These are phyloP conservation scores for Neofusicoccum sp. DNA, from an alignment of 2,329 filamentous ascomycete species.

Conservation along the genomic window DNA sequence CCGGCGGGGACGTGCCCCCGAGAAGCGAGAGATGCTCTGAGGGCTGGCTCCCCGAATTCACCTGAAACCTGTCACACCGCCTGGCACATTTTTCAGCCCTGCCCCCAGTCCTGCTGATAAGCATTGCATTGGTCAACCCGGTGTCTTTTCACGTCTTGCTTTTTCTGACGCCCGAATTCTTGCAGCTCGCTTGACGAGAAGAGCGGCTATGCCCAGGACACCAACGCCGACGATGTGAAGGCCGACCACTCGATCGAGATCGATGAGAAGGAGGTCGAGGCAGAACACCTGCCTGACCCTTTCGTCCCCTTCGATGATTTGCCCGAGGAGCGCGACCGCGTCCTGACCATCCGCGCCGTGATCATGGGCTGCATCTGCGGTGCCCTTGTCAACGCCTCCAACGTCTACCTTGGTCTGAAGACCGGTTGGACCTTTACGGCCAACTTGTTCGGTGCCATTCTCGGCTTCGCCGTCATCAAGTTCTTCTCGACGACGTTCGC, in stretches of 20 bases:
- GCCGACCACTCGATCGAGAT: slow-evolving; percentile 23
- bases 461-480: slow-evolving; percentile 60
- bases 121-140: slow-evolving; percentile 31
- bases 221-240: slow-evolving; percentile 27
- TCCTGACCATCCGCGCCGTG: slow-evolving; percentile 57
- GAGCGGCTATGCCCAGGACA: slow-evolving; percentile 30
- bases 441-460: slow-evolving; percentile 46
- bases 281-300: slow-evolving; percentile 34
- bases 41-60: not conserved
- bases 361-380: slow-evolving; percentile 56
- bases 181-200: slow-evolving; percentile 29
- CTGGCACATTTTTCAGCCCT: not conserved
- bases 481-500: slow-evolving; percentile 51
- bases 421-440: slow-evolving; percentile 47
- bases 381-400: slow-evolving; percentile 61
- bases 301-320: slow-evolving; percentile 45
- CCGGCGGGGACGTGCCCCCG: too few species aligned
- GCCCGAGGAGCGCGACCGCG: slow-evolving; percentile 46
- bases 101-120: slow-evolving; percentile 12
- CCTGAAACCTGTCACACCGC: not conserved
- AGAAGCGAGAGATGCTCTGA: too few species aligned
- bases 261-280: slow-evolving; percentile 25
- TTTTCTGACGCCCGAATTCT: not conserved
- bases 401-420: slow-evolving; percentile 56
- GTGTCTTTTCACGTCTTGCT: not conserved